phyloP scores from a whole-genome alignment of 192 early-diverging fungal species.

The Backusella luteola region DNA sequence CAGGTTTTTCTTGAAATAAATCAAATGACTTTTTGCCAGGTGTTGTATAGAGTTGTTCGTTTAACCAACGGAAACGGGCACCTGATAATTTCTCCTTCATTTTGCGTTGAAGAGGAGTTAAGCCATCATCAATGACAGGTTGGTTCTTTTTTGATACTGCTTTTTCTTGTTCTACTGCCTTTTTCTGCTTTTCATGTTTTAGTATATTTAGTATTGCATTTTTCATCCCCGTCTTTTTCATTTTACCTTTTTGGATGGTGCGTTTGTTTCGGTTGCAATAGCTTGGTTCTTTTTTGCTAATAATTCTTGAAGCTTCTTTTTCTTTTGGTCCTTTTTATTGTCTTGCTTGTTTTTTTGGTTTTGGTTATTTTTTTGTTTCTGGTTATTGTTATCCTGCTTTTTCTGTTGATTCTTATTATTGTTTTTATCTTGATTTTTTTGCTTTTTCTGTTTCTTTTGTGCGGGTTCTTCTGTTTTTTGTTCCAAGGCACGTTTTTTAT shows the following conservation, averaged over 20 bases:
- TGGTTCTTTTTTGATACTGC: not conserved
- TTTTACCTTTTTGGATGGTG: not conserved
- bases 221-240: not conserved
- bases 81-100: constrained; percentile 65
- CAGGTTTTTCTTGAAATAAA: constrained; percentile 80
- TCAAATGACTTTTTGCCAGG: constrained; percentile 68
- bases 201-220: not conserved
- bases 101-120: constrained; percentile 36
- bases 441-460: not conserved
- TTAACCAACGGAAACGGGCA: constrained; percentile 85
- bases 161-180: not conserved
- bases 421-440: not conserved
- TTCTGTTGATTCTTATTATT: not conserved
- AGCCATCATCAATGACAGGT: constrained; percentile 9
- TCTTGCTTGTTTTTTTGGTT: not conserved
- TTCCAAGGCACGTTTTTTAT: not conserved
- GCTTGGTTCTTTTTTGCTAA: constrained; percentile 2
- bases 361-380: not conserved
- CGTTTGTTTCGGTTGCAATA: not conserved
- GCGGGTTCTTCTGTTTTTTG: not conserved
- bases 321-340: constrained; percentile 18
- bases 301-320: constrained; percentile 30
- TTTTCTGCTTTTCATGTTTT: not conserved
- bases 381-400: not conserved
- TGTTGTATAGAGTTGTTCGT: constrained; percentile 94